phyloP scores from a whole-genome alignment of 805 yeast species.

The Lachancea kluyveri region DNA sequence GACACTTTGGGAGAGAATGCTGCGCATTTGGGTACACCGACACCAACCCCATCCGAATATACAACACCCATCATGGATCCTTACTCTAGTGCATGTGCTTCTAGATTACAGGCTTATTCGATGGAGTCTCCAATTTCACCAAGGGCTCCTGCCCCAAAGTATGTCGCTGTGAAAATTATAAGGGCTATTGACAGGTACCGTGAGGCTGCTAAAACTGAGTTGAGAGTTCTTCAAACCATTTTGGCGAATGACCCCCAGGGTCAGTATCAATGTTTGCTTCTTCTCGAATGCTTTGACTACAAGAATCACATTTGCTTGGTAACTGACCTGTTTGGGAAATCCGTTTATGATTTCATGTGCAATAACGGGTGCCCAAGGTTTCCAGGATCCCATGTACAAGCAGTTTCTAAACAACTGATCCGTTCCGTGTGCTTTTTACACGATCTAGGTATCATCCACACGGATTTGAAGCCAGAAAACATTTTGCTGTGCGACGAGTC shows the following conservation, averaged over 20 bases:
- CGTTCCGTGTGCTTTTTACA: slow-evolving; percentile 85
- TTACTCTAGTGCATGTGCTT: too few relatives aligned
- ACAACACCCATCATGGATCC: too few relatives aligned
- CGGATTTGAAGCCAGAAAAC: slow-evolving; percentile 96
- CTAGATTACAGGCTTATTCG: too few relatives aligned
- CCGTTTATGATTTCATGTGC: slow-evolving; percentile 86
- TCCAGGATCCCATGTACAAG: slow-evolving; percentile 90
- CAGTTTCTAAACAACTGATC: slow-evolving; percentile 77
- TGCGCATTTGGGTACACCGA: too few relatives aligned
- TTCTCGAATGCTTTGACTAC: slow-evolving; percentile 86
- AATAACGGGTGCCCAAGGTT: slow-evolving; percentile 79
- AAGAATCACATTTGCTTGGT: slow-evolving; percentile 92
- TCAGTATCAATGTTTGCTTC: slow-evolving; percentile 67
- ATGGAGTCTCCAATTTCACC: background rate
- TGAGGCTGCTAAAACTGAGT: slow-evolving; percentile 91
- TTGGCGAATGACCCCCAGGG: slow-evolving; percentile 42
- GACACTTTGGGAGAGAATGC: slow-evolving; percentile 44
- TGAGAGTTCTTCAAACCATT: slow-evolving; percentile 54
- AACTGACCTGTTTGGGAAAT: slow-evolving; percentile 77
- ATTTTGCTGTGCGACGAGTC: slow-evolving; percentile 46
- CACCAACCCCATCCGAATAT: too few relatives aligned
- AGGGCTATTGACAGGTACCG: slow-evolving; percentile 89
- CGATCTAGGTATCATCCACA: slow-evolving; percentile 84
- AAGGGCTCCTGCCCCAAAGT: too few relatives aligned
- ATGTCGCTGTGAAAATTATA: slow-evolving; percentile 88